A percentile compares a stretch with the other conserved stretches of the same genome.
phyloP scores from a whole-genome alignment of 1,284 basidiomycete genomes.

The Porogramme epimiltina region DNA sequence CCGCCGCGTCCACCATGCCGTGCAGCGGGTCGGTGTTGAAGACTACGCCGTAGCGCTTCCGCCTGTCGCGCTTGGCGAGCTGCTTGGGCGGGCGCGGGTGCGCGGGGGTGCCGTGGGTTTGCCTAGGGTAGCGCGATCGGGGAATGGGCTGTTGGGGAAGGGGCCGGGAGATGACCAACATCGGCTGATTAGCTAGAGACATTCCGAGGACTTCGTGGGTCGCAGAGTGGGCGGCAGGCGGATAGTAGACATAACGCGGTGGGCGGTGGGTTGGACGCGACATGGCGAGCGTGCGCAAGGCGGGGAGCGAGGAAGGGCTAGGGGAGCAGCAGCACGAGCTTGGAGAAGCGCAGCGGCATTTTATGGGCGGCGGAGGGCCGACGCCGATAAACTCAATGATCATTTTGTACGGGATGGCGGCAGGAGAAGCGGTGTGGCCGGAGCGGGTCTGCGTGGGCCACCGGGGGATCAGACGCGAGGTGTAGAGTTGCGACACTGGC shows the following conservation, averaged over 20 bases:
- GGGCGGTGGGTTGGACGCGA: not conserved
- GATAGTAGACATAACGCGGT: slow-evolving; percentile 8
- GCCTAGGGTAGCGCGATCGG: not conserved
- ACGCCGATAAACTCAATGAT: too few species aligned
- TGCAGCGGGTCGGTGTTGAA: slow-evolving; percentile 13
- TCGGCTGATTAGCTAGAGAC: slow-evolving; percentile 19
- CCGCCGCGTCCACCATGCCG: slow-evolving; percentile 4
- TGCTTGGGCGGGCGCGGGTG: too few species aligned
- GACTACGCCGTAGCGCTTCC: slow-evolving; percentile 19
- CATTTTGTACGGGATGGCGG: slow-evolving; percentile 3
- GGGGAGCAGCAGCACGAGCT: slow-evolving; percentile 11
- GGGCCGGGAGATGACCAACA: slow-evolving; percentile 18
- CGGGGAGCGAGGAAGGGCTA: slow-evolving; percentile 1
- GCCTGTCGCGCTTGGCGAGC: slow-evolving; percentile 6
- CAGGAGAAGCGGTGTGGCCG: slow-evolving; percentile 10
- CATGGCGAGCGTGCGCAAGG: slow-evolving; percentile 5
- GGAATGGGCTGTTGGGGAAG: slow-evolving; percentile 18
- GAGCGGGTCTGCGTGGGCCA: slow-evolving; percentile 5
- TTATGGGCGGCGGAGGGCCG: too few species aligned
- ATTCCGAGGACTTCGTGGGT: slow-evolving; percentile 15
- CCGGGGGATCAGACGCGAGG: slow-evolving; percentile 8
- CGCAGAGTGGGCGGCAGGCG: slow-evolving; percentile 7
- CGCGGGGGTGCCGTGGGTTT: too few species aligned
- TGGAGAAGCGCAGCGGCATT: slow-evolving; percentile 6
- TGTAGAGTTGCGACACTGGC: not conserved